Evolutionary conservation across 106 monocot genomes (phyloP), one percentile per base, ranked within the genome.

Genomic region (Xerophyta viscosa): DNA sequence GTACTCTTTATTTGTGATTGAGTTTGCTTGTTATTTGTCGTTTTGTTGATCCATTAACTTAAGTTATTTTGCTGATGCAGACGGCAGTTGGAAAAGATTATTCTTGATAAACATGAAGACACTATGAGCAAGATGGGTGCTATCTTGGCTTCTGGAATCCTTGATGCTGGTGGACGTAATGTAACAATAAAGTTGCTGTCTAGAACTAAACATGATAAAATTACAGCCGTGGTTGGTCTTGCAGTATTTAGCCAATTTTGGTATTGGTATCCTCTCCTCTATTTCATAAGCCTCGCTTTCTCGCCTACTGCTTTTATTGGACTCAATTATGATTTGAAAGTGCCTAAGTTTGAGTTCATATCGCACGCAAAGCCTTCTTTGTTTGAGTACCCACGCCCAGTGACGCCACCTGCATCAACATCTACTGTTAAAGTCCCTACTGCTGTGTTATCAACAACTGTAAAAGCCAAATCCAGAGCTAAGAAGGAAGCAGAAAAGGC

Each of bases 41-140:
- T 46, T 7, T 14, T 19, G 43, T 14, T 46, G 46, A 46, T 20
- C 8, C 7, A 18, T 46, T 46, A 19, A 17, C 46, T 46, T 3
- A 0, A 18, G 15, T 14, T 17, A 46, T 19, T 17, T 21, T 56
- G 7, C 20, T 46, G n/a, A n/a, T n/a, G 29, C 37, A 96, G 98
- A 72, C 82, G 90, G 0, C 98, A 99, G 33, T 30, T 91, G 68
- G 98, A 91, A 68, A 99, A 91, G 57, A 99, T 91, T 47, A 86
- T 91, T 65, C 83, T 86, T 19, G 90, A 99, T 57, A 99, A 99
- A 57, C 98, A 99, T 65, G 98, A 99, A 57, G 90, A 99, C 37
- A 86, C 90, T 27, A 99, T 99, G 98, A 90, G 90, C 82, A 99
- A 99, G 65, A 99, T 99, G 98, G 98, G 98, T 44, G 98, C 98